These are phyloP conservation scores for Penicillium digitatum DNA, from an alignment of 2,329 filamentous ascomycete genomes.

Conservation along the genomic window DNA sequence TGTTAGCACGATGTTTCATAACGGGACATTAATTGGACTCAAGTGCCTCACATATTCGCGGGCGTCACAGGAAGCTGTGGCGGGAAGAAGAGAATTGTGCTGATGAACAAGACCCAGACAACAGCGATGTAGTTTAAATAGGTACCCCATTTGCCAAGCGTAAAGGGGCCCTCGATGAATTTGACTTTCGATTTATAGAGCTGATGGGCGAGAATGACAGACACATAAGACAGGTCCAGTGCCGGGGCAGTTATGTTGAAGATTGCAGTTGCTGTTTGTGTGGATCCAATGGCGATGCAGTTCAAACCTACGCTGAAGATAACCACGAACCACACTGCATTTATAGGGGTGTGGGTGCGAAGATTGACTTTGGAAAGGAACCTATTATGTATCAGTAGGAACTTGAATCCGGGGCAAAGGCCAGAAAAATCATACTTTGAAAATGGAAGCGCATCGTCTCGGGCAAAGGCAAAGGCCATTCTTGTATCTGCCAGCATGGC, in stretches of 20 bases:
- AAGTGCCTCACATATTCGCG: slow-evolving; percentile 46
- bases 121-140: slow-evolving; percentile 55
- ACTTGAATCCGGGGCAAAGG: neutral
- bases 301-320: slow-evolving; percentile 53
- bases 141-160: slow-evolving; percentile 53
- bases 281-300: slow-evolving; percentile 46
- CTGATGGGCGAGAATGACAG: slow-evolving; percentile 57
- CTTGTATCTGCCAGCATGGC: slow-evolving; percentile 62
- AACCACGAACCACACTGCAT: slow-evolving; percentile 63
- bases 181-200: slow-evolving; percentile 51
- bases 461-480: slow-evolving; percentile 60
- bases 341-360: slow-evolving; percentile 56
- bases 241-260: slow-evolving; percentile 53
- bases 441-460: slow-evolving; percentile 59
- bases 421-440: slow-evolving; percentile 43
- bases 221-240: slow-evolving; percentile 54
- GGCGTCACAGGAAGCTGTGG: slow-evolving; percentile 46
- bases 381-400: slow-evolving; percentile 27
- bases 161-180: slow-evolving; percentile 57
- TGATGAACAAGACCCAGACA: slow-evolving; percentile 61
- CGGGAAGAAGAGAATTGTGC: slow-evolving; percentile 56
- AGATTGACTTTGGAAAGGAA: slow-evolving; percentile 53
- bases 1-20: neutral
- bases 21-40: neutral
- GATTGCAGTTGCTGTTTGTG: slow-evolving; percentile 46